Evolutionary conservation across 129 eudicot species (phyloP), one percentile per base, ranked within the genome.

Genomic region (Sambucus nigra): DNA sequence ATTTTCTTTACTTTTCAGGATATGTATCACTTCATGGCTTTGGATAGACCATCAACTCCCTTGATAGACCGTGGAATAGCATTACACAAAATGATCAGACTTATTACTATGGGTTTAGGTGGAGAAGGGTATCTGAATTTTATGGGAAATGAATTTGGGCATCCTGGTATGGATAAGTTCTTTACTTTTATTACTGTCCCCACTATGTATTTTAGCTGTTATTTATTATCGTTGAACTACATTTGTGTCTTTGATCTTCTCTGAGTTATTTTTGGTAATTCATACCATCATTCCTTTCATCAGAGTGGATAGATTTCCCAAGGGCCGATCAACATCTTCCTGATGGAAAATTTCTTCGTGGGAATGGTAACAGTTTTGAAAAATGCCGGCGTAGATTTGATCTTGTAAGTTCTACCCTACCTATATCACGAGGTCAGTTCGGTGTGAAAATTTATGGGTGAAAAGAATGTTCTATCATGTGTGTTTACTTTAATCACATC

Each of bases 231-330:
- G 47, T 44, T 29, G 28, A 28, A 13, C 12, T 9, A 7, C 17
- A 25, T 0, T 49, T 25, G 25, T 20, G 5, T 63, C 7, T 25
- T 52, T 2, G 31, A 8, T 51, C 23, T 53, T 63, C 21, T 18
- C 11, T 14, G 5, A 51, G 25, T 47, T 33, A 35, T 24, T 39
- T 53, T 27, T 62, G 47, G 29, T 45, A 38, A 5, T 23, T 63
- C 26, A 40, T 26, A 2, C 54, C 54, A 41, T 12, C 29, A 45
- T 40, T 16, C 22, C 15, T 49, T 64, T 70, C 27, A 66, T 49
- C 93, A 91, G 99, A 92, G 78, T 92, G 99, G 96, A 92, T 92
- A 60, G 99, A 92, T 73, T 92, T 92, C 65, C 99, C 99, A 16
- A 80, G 99, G 61, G 80, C 73, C 10, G 99, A 82, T 53, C 99